Conservation (phyloP, 2,329 filamentous ascomycete genomes). For the Diplodia seriata region DNA sequence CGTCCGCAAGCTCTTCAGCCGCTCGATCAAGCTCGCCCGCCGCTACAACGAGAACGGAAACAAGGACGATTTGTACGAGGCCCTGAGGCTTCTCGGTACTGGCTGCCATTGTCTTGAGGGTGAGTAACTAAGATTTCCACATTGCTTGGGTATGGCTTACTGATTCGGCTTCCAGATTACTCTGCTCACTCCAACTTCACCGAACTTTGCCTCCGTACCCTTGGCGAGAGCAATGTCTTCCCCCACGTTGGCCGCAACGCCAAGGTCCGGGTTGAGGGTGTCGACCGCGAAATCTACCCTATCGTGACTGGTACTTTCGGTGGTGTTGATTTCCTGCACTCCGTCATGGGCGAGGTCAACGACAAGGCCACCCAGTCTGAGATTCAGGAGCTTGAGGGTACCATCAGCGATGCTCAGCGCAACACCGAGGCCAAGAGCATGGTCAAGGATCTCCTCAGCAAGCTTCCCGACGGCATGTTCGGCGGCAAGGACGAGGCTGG, state of each 20-base stretch:
- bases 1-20: slow-evolving; percentile 74
- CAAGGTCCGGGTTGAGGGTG: slow-evolving; percentile 72
- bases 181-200: slow-evolving; percentile 93
- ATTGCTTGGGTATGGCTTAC: neutral
- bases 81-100: slow-evolving; percentile 84
- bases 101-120: slow-evolving; percentile 87
- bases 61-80: slow-evolving; percentile 84
- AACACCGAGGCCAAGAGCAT: slow-evolving; percentile 73
- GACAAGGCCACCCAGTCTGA: slow-evolving; percentile 93
- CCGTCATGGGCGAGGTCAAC: slow-evolving; percentile 77
- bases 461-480: slow-evolving; percentile 81
- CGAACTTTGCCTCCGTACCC: slow-evolving; percentile 84
- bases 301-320: slow-evolving; percentile 92
- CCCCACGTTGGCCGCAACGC: slow-evolving; percentile 83
- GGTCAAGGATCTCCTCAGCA: slow-evolving; percentile 78
- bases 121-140: slow-evolving; percentile 42
- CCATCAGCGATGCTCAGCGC: slow-evolving; percentile 68
- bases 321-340: slow-evolving; percentile 92
- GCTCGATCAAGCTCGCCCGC: slow-evolving; percentile 80
- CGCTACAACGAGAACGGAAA: slow-evolving; percentile 70
- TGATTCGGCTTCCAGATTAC: slow-evolving; percentile 65
- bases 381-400: slow-evolving; percentile 85
- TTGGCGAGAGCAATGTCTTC: slow-evolving; percentile 82
- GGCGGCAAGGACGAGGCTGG: slow-evolving; percentile 72
- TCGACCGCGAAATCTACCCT: slow-evolving; percentile 73